Conservation (phyloP, 2,329 filamentous ascomycete genomes). For the Claviceps maximensis region DNA sequence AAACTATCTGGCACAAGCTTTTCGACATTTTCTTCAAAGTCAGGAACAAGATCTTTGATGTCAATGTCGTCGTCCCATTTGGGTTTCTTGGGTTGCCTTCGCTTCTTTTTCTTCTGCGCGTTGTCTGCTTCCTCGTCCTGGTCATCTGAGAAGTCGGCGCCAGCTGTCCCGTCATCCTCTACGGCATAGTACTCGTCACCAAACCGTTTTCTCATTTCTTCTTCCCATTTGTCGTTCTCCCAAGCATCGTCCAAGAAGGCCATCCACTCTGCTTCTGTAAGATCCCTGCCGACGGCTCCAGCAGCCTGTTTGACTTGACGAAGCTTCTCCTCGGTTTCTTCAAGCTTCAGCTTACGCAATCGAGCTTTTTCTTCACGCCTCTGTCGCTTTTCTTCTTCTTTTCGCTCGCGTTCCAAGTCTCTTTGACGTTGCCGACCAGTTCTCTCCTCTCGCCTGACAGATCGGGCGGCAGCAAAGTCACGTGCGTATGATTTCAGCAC, state of each 20-base stretch:
- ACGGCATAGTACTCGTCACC: constrained; percentile 83
- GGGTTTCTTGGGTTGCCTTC: constrained; percentile 40
- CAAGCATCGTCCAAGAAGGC: constrained; percentile 76
- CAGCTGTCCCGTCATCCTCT: constrained; percentile 38
- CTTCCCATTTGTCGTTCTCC: constrained; percentile 81
- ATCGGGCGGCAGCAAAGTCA: constrained; percentile 68
- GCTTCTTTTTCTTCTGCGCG: constrained; percentile 28
- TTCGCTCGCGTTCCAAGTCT: constrained; percentile 63
- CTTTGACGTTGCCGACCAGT: constrained; percentile 65
- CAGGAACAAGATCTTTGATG: constrained; percentile 80
- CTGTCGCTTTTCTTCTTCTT: constrained; percentile 65
- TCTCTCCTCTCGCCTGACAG: constrained; percentile 72
- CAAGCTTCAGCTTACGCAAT: constrained; percentile 75
- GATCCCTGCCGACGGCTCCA: constrained; percentile 54
- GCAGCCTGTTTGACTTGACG: constrained; percentile 81
- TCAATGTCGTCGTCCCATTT: constrained; percentile 96
- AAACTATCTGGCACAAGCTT: constrained; percentile 34
- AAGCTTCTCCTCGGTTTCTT: constrained; percentile 79
- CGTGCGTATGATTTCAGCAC: constrained; percentile 78
- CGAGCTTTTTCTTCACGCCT: constrained; percentile 71
- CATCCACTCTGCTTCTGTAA: constrained; percentile 68
- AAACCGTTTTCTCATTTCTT: constrained; percentile 79
- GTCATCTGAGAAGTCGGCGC: constrained; percentile 48
- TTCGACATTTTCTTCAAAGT: constrained; percentile 57
- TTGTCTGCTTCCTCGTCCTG: constrained; percentile 28